These are phyloP conservation scores for Oemleria cerasiformis DNA, from an alignment of 306 rosid genomes.

Conservation along the genomic window DNA sequence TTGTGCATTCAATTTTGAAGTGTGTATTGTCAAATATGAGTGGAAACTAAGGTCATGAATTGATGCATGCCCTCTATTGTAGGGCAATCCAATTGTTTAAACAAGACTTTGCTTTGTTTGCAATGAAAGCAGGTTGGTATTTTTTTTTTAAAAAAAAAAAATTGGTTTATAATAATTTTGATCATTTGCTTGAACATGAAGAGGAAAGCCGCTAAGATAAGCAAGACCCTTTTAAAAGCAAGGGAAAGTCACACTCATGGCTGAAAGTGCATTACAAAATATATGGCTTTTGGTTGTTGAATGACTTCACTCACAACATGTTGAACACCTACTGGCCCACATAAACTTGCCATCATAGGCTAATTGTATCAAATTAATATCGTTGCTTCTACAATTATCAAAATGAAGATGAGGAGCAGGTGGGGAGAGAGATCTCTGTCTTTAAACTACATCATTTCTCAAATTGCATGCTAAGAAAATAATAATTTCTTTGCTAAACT, in stretches of 20 bases:
- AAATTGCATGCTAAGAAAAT: background rate
- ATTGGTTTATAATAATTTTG: conserved; percentile 10
- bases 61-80: background rate
- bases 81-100: background rate
- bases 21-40: background rate
- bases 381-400: background rate
- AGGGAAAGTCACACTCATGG: conserved; percentile 4
- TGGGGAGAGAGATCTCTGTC: conserved; percentile 17
- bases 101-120: conserved; percentile 39
- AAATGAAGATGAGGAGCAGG: background rate
- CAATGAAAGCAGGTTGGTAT: conserved; percentile 39
- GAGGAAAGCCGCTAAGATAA: conserved; percentile 15
- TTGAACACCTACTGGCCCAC: conserved; percentile 5
- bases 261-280: conserved; percentile 1
- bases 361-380: background rate
- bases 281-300: background rate
- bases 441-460: conserved; percentile 5
- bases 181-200: conserved; percentile 25
- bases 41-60: background rate
- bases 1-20: background rate
- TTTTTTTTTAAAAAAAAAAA: background rate
- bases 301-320: background rate
- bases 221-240: conserved; percentile 6
- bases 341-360: background rate
- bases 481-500: conserved; percentile 4